Percentiles rank a stretch among this genome's conserved stretches.
phyloP scores from a whole-genome alignment of 2,329 filamentous ascomycete genomes.

The Trichoderma simmonsii region DNA sequence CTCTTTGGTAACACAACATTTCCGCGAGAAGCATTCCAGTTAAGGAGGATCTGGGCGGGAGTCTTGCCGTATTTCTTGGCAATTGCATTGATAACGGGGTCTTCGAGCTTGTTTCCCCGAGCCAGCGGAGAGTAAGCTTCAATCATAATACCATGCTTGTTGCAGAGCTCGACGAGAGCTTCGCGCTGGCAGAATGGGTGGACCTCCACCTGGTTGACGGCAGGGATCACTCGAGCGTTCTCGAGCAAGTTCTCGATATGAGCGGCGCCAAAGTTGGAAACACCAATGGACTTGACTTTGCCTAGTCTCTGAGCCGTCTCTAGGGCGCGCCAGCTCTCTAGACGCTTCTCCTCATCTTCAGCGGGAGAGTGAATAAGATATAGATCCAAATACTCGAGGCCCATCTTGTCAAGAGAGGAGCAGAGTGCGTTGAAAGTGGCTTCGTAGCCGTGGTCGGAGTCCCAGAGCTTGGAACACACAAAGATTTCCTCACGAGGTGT shows the following conservation, averaged over 20 bases:
- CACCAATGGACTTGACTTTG: slow-evolving; percentile 66
- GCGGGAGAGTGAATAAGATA: slow-evolving; percentile 65
- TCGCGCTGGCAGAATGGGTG: slow-evolving; percentile 70
- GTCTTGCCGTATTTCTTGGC: slow-evolving; percentile 68
- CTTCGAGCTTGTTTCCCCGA: slow-evolving; percentile 44
- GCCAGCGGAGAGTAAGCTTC: slow-evolving; percentile 55
- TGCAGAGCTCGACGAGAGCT: slow-evolving; percentile 54
- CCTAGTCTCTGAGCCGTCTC: slow-evolving; percentile 64
- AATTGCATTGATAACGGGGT: slow-evolving; percentile 58
- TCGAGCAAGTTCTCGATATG: slow-evolving; percentile 56
- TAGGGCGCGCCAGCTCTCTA: slow-evolving; percentile 71
- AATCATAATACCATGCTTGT: slow-evolving; percentile 53
- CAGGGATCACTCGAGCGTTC: slow-evolving; percentile 59
- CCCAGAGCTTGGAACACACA: slow-evolving; percentile 68
- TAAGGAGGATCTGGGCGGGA: slow-evolving; percentile 70
- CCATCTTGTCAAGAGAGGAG: slow-evolving; percentile 63
- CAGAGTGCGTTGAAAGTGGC: slow-evolving; percentile 58
- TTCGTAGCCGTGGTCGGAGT: slow-evolving; percentile 41
- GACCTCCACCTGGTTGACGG: slow-evolving; percentile 76
- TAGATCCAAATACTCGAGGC: slow-evolving; percentile 69
- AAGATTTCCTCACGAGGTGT: slow-evolving; percentile 65
- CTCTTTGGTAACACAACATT: slow-evolving; percentile 76
- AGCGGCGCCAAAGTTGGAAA: slow-evolving; percentile 74
- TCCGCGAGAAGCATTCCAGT: slow-evolving; percentile 75
- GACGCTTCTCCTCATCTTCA: slow-evolving; percentile 62